phyloP scores from a whole-genome alignment of 1,139 yeast species.

The Candida glucosophila region DNA sequence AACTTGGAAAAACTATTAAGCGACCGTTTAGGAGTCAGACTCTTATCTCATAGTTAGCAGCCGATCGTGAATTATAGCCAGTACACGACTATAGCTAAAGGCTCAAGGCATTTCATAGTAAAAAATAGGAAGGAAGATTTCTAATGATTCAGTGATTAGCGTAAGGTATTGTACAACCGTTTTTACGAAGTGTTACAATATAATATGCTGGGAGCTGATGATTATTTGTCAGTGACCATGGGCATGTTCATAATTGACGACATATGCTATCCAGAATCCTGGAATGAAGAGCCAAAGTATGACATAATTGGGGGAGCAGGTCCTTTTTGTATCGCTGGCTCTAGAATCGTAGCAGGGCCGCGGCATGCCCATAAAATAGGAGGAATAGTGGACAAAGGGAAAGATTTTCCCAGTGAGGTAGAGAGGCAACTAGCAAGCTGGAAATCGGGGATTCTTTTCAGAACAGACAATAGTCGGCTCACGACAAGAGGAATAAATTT shows the following conservation, averaged over 20 bases:
- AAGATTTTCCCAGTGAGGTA: conserved; percentile 57
- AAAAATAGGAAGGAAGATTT: no score
- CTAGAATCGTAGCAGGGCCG: conserved; percentile 43
- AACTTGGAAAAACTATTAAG: no score
- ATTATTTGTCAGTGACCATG: no score
- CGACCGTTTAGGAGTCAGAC: no score
- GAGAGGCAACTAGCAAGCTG: conserved; percentile 43
- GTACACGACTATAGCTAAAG: no score
- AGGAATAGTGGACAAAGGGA: conserved; percentile 74
- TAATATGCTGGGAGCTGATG: no score
- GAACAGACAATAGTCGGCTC: conserved; percentile 41
- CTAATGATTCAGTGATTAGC: no score
- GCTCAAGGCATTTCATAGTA: no score
- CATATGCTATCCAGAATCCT: conserved; percentile 46
- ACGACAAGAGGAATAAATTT: conserved; percentile 81
- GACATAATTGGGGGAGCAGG: conserved; percentile 89
- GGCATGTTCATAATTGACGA: conserved; percentile 95
- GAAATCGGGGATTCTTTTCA: conserved; percentile 51
- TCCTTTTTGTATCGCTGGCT: conserved; percentile 73
- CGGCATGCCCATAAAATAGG: conserved; percentile 31
- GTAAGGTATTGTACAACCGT: no score
- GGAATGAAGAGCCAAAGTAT: conserved; percentile 31
- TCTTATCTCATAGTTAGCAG: no score
- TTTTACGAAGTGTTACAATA: no score
- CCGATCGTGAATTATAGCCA: no score